These are phyloP conservation scores for Tricholoma hemisulphureum DNA, from an alignment of 768 basidiomycete species.

Conservation along the genomic window DNA sequence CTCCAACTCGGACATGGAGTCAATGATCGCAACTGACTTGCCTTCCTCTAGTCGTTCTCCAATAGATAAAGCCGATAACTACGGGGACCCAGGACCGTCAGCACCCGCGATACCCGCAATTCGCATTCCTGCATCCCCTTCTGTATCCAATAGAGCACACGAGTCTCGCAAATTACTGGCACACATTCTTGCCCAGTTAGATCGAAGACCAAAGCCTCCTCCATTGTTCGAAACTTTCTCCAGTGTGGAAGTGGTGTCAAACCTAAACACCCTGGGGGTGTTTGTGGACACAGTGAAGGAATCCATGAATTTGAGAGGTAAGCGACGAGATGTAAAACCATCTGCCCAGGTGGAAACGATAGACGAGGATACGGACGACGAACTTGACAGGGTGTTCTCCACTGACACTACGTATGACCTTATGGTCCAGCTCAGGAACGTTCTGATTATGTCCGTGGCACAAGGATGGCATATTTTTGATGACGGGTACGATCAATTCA, in stretches of 20 bases:
- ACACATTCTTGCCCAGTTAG: constrained; percentile 63
- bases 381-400: constrained; percentile 45
- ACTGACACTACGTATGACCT: constrained; percentile 68
- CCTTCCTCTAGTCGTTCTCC: background rate
- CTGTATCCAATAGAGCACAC: constrained; percentile 26
- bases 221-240: constrained; percentile 45
- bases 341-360: constrained; percentile 12
- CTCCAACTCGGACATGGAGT: background rate
- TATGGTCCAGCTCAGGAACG: constrained; percentile 60
- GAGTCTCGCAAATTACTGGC: constrained; percentile 71
- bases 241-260: constrained; percentile 20
- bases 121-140: constrained; percentile 28
- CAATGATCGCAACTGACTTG: background rate
- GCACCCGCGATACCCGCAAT: background rate
- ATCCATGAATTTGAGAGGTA: constrained; percentile 36
- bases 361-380: constrained; percentile 51
- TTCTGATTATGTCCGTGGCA: constrained; percentile 51
- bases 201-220: constrained; percentile 53
- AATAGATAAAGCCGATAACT: background rate
- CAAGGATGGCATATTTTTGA: constrained; percentile 67
- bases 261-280: constrained; percentile 37
- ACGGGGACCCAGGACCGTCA: background rate
- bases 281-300: constrained; percentile 47
- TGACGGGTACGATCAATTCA: constrained; percentile 37
- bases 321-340: constrained; percentile 21